These are phyloP conservation scores for Amanita fuliginea DNA, from an alignment of 768 basidiomycete species.

Conservation along the genomic window DNA sequence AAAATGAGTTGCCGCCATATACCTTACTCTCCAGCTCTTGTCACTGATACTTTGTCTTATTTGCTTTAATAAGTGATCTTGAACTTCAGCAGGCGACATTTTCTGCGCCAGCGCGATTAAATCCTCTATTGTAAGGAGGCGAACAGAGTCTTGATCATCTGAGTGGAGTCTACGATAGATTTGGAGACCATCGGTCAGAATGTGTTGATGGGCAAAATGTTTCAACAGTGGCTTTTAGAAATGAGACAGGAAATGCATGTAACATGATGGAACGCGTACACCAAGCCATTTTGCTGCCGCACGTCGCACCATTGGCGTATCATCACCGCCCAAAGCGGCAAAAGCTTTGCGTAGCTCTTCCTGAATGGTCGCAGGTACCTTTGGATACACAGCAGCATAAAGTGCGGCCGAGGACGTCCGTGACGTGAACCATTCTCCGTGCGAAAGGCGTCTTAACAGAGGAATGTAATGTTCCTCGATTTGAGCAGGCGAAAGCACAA, in stretches of 20 bases:
- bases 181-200: slow-evolving; percentile 79
- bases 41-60: slow-evolving; percentile 83
- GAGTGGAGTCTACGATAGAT: slow-evolving; percentile 89
- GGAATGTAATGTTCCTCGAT: slow-evolving; percentile 90
- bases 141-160: slow-evolving; percentile 97
- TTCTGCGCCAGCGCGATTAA: slow-evolving; percentile 86
- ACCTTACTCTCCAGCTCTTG: slow-evolving; percentile 98
- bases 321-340: slow-evolving; percentile 73
- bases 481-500: slow-evolving; percentile 64
- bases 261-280: slow-evolving; percentile 36
- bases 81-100: slow-evolving; percentile 79
- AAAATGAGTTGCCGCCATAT: slow-evolving; percentile 97
- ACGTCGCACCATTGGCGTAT: slow-evolving; percentile 97
- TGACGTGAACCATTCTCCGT: slow-evolving; percentile 98
- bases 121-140: slow-evolving; percentile 90
- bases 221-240: slow-evolving; percentile 60
- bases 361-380: slow-evolving; percentile 60
- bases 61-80: slow-evolving; percentile 80
- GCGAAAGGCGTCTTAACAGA: slow-evolving; percentile 76
- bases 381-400: slow-evolving; percentile 82
- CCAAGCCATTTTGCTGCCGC: slow-evolving; percentile 96
- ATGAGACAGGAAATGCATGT: slow-evolving; percentile 8
- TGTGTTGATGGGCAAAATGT: slow-evolving; percentile 67
- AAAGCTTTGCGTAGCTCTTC: slow-evolving; percentile 87
- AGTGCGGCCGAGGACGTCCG: slow-evolving; percentile 92